Percentiles rank a stretch among this genome's conserved stretches.
These are phyloP conservation scores for Pisolithus orientalis DNA, from an alignment of 768 basidiomycete species.

Conservation along the genomic window DNA sequence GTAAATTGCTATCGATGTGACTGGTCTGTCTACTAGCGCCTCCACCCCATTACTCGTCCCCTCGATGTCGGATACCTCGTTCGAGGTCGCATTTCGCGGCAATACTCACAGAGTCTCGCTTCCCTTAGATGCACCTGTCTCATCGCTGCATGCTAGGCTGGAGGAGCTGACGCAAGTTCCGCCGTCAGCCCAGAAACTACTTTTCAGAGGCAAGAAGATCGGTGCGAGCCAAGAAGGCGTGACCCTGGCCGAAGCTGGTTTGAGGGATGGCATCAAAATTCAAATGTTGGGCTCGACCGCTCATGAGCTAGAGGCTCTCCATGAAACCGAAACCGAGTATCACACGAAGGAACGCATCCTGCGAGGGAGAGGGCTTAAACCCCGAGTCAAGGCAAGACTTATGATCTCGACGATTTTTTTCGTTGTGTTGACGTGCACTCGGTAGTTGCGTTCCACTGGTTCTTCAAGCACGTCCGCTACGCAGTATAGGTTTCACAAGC, in stretches of 20 bases:
- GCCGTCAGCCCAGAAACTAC: constrained; percentile 58
- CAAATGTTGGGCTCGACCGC: constrained; percentile 66
- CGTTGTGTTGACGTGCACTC: background rate
- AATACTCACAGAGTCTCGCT: constrained; percentile 41
- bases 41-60: too few relatives aligned
- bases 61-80: constrained; percentile 3
- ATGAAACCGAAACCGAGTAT: constrained; percentile 51
- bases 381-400: constrained; percentile 47
- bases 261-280: constrained; percentile 59
- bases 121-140: constrained; percentile 45
- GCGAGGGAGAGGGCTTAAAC: constrained; percentile 50
- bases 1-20: too few relatives aligned
- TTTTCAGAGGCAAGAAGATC: constrained; percentile 62
- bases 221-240: constrained; percentile 20
- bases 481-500: constrained; percentile 56
- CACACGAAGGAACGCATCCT: constrained; percentile 52
- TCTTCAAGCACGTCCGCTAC: constrained; percentile 31
- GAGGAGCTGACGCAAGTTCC: constrained; percentile 66
- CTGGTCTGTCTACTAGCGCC: too few relatives aligned
- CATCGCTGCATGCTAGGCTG: constrained; percentile 41
- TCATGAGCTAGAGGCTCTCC: constrained; percentile 49
- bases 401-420: background rate
- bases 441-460: constrained; percentile 52
- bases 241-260: constrained; percentile 41
- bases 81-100: constrained; percentile 43